Base-by-base conservation (phyloP, 2,329 filamentous ascomycete genomes). In the Chaetothyriales sp. region DNA sequence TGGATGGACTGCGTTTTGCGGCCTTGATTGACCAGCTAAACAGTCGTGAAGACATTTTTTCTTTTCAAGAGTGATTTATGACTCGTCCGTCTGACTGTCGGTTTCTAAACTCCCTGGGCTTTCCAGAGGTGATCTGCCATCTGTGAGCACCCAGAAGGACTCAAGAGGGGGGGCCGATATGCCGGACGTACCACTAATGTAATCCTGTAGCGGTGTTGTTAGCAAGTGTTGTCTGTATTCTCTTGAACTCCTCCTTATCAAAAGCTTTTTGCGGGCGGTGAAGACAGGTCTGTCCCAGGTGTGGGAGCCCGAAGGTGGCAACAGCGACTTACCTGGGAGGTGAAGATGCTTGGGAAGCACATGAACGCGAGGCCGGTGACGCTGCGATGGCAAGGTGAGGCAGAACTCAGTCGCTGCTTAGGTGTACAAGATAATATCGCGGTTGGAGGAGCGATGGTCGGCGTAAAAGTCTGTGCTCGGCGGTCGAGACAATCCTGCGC, bases 291-390 rank as follows among this genome's bases (percentile, higher is more conserved):
- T 50, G 49, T 46, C 50, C 49, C 44, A 50, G 53, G 49, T 52
- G 53, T 53, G 54, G 53, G 53, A 49, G 54, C 51, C 46, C 22
- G 10, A 15, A 39, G 32, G 32, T 15, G 10, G 10, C 32, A 39
- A 15, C 10, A 15, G 49, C 26, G 47, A 69, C 75, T 56, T 82
- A 86, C 84, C 80, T 89, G 84, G 72, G 84, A 89, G 73, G 84
- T 89, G 76, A 87, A 89, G 70, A 83, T 78, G 70, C 84, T 86
- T 52, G 73, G 78, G 76, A 78, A 82, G 81, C 76, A 83, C 83
- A 83, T 81, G 84, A 56, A 58, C 56, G 56, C 56, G 56, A 58
- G 53, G 48, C 15, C 32, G 12, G 12, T 15, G 32, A 15, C 12
- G 32, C 10, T 39, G 32, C 10, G 12, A 39, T 15, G 32, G 12